A percentile compares a stretch with the other conserved stretches of the same genome.
phyloP scores from a whole-genome alignment of 1,284 basidiomycete species.

The Pholiota adiposa region DNA sequence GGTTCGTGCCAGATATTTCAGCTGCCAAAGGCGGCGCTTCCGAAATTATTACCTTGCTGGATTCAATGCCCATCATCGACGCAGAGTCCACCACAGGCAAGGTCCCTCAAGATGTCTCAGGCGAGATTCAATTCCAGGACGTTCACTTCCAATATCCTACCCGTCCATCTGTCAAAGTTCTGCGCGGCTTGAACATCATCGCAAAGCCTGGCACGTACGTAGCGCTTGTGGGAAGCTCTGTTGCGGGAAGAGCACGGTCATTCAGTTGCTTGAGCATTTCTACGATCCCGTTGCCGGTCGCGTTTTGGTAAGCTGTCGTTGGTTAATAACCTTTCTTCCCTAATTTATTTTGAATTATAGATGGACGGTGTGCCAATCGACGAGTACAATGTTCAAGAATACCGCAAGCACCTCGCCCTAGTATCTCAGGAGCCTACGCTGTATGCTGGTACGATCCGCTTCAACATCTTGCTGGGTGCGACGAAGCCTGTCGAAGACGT shows the following conservation, averaged over 20 bases:
- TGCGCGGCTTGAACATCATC: constrained; percentile 80
- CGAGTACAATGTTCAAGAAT: constrained; percentile 82
- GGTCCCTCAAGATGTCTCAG: constrained; percentile 54
- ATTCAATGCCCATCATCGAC: constrained; percentile 83
- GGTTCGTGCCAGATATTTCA: constrained; percentile 90
- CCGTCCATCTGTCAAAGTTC: constrained; percentile 83
- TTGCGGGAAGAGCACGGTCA: constrained; percentile 89
- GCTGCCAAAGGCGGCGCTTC: constrained; percentile 83
- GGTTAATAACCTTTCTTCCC: not conserved
- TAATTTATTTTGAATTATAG: constrained; percentile 34
- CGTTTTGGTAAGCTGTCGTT: constrained; percentile 57
- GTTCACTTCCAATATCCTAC: constrained; percentile 98
- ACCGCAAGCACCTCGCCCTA: constrained; percentile 83
- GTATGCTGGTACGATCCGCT: constrained; percentile 86
- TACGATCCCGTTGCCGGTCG: constrained; percentile 82
- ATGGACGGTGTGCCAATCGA: constrained; percentile 84
- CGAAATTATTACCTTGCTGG: constrained; percentile 79
- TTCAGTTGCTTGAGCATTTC: constrained; percentile 89
- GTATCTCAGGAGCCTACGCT: constrained; percentile 93
- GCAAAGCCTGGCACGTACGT: constrained; percentile 92
- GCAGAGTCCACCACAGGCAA: constrained; percentile 79
- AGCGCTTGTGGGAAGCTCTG: constrained; percentile 90
- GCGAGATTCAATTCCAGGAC: constrained; percentile 79
- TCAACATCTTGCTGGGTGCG: constrained; percentile 90
- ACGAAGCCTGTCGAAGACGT: constrained; percentile 82